phyloP scores from a whole-genome alignment of 2,329 filamentous ascomycete species.

The Cladophialophora exuberans region DNA sequence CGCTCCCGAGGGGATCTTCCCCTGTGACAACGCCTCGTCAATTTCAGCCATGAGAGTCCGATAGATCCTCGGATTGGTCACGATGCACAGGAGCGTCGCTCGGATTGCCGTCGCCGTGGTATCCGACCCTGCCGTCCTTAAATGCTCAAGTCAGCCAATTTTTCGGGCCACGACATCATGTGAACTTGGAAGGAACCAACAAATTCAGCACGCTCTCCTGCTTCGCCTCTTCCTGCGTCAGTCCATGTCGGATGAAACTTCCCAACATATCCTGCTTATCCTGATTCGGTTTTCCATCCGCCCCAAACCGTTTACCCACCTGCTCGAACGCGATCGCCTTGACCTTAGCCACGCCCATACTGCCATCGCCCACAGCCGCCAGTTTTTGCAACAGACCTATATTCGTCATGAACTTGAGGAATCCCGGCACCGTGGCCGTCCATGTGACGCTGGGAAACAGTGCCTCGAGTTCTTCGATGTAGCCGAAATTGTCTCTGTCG shows the following conservation, averaged over 20 bases:
- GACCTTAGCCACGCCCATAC: conserved; percentile 22
- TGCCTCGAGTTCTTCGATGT: conserved; percentile 25
- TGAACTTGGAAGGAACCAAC: not conserved
- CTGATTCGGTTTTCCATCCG: conserved; percentile 11
- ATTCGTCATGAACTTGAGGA: conserved; percentile 10
- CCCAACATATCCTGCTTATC: conserved; percentile 26
- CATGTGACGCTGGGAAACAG: conserved; percentile 25
- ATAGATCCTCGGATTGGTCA: conserved; percentile 22
- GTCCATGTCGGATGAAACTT: conserved; percentile 26
- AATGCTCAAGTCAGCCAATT: not conserved
- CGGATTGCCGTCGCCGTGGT: conserved; percentile 27
- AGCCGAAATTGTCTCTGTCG: conserved; percentile 24
- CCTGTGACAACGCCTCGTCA: conserved; percentile 5
- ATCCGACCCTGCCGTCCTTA: conserved; percentile 25
- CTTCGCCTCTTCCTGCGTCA: conserved; percentile 22
- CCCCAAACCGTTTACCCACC: conserved; percentile 20
- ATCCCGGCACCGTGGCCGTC: conserved; percentile 15
- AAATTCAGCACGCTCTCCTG: conserved; percentile 24
- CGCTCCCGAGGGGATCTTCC: conserved; percentile 11
- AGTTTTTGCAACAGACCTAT: conserved; percentile 20
- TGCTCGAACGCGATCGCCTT: conserved; percentile 18
- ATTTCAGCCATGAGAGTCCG: conserved; percentile 24
- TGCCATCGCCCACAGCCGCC: conserved; percentile 15
- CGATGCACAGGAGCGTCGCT: conserved; percentile 23
- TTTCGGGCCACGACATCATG: not conserved